Base-by-base conservation (phyloP, 805 yeast species). In the Crinitomyces ghanaensis region DNA sequence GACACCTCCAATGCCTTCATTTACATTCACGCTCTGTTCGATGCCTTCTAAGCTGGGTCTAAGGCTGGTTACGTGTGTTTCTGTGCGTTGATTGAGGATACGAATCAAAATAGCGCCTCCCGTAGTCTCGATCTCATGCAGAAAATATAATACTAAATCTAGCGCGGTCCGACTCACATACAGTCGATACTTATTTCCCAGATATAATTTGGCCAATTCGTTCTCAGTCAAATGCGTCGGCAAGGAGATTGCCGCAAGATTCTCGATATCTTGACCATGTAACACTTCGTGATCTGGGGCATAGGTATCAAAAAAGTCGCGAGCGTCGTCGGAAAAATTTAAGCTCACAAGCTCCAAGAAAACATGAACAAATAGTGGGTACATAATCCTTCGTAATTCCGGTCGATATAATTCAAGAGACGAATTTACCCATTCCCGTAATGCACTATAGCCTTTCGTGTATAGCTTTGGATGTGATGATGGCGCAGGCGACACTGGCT, bases 341-440 rank as follows among this genome's bases (percentile, higher is more conserved):
- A 81, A 77, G 28, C 72, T 62, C 14, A 88, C 73, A 37, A 91
- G 65, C 46, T 84, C 88, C 40, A 91, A 63, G 52, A 73, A 91
- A 47, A 84, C 72, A 55, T 88, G 94, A 33, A 88, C 78, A 57
- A 86, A 91, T n/a, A 91, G 66, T 4, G 99, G 99, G 54, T 81
- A 91, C 45, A 88, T 60, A 27, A 88, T 69, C 43, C 91, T 72
- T 36, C 77, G 70, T 39, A 91, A 65, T 56, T 91, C 96, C 12
- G 93, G 85, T 56, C 57, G 79, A 57, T 91, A 91, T 58, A 91
- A 68, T 54, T 88, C 98, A 46, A 91, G 65, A 0, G 95, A 84
- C 12, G 83, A 68, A 45, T 84, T 94, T 26, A 83, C 81, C 97
- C 97, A 91, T 31, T 76, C 75, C 41, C 81, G 70, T 41, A 85